phyloP scores from a whole-genome alignment of 208 protist species.

The Leishmania mexicana region DNA sequence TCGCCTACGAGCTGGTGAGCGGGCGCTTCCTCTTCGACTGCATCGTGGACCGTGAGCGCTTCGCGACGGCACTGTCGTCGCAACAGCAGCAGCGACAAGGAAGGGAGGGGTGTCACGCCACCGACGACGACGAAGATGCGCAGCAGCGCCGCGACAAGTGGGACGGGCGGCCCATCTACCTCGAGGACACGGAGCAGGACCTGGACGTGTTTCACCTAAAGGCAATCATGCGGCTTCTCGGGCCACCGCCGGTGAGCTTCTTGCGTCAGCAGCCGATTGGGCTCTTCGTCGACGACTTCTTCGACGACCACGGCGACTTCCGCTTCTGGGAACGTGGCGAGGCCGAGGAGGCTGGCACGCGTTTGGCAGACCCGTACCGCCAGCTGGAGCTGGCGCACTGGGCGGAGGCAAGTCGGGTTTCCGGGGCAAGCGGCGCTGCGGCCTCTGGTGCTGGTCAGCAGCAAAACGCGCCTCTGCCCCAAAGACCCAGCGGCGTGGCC shows the following conservation, averaged over 20 bases:
- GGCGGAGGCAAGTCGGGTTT: no score
- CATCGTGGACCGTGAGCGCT: slow-evolving; percentile 21
- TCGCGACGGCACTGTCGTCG: background rate
- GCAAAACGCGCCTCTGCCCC: no score
- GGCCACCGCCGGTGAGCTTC: slow-evolving; percentile 43
- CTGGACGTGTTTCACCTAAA: slow-evolving; percentile 60
- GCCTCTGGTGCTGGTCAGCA: background rate
- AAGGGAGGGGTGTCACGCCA: background rate
- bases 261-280: slow-evolving; percentile 37
- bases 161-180: slow-evolving; percentile 26
- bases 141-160: slow-evolving; percentile 16
- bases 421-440: no score
- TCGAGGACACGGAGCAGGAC: slow-evolving; percentile 51
- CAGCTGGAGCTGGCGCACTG: background rate
- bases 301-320: slow-evolving; percentile 34
- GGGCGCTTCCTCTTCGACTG: slow-evolving; percentile 70
- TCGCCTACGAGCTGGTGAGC: slow-evolving; percentile 81
- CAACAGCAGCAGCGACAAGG: background rate
- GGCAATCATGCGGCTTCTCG: slow-evolving; percentile 56
- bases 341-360: slow-evolving; percentile 31
- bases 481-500: background rate
- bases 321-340: slow-evolving; percentile 43
- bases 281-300: slow-evolving; percentile 56
- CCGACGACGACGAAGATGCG: background rate
- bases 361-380: background rate